Conservation (phyloP, 352 stramenopile species). For the Saprolegnia parasitica region DNA sequence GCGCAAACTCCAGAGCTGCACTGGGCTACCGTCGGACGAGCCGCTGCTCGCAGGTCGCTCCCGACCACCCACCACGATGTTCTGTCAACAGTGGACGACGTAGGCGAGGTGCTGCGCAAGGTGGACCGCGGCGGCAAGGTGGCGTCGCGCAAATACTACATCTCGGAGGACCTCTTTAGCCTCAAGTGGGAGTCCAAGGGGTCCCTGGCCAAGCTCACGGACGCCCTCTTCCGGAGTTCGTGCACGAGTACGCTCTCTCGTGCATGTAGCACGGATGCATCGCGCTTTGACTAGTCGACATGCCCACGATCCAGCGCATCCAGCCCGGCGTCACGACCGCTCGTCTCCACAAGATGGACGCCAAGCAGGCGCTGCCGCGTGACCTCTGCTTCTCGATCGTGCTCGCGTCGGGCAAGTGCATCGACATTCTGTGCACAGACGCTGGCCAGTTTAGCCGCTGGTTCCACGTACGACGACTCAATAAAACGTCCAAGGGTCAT, state of each 20-base stretch:
- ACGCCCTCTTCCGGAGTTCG: conserved; percentile 11
- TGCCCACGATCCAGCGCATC: conserved; percentile 2
- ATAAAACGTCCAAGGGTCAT: neutral
- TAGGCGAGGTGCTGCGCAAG: conserved; percentile 22
- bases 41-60: neutral
- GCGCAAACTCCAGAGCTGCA: neutral
- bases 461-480: neutral
- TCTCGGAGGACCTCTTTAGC: conserved; percentile 16
- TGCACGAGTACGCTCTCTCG: conserved; percentile 1
- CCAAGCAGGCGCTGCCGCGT: neutral
- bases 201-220: conserved; percentile 15
- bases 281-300: conserved; percentile 14
- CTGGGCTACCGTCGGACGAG: conserved; percentile 5
- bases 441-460: conserved; percentile 18
- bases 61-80: too few species aligned
- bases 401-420: conserved; percentile 18
- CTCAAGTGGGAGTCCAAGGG: conserved; percentile 18
- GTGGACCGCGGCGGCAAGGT: neutral
- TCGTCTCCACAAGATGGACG: conserved; percentile 9
- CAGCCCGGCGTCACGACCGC: conserved; percentile 22
- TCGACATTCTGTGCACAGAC: conserved; percentile 22
- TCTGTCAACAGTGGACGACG: neutral
- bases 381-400: conserved; percentile 24
- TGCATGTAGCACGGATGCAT: neutral
- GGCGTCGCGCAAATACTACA: neutral